Conservation (phyloP, 371 early-diverging fungal genomes). For the Scutellospora calospora region DNA sequence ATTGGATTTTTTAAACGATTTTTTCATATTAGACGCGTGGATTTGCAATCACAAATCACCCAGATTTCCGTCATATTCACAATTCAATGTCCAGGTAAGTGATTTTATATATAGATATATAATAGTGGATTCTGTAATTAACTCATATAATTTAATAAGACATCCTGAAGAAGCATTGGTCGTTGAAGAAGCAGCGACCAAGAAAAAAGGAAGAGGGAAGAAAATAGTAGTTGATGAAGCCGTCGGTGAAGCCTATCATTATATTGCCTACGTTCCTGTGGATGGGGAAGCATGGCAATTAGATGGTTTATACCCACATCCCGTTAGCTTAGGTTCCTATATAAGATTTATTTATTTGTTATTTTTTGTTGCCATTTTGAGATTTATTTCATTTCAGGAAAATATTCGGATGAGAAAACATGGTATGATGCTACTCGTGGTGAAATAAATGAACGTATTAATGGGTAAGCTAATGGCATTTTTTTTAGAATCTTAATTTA, state of each 20-base stretch:
- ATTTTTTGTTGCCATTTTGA: no score
- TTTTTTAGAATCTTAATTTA: not conserved
- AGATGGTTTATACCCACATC: constrained; percentile 31
- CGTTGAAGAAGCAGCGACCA: not conserved
- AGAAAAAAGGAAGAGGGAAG: not conserved
- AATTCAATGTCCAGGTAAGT: constrained; percentile 28
- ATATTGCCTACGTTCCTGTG: constrained; percentile 38
- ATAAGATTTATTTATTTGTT: not conserved
- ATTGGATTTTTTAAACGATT: not conserved
- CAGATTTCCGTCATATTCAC: constrained; percentile 23
- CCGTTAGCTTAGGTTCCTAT: not conserved
- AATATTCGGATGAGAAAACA: not conserved
- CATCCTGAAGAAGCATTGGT: constrained; percentile 27
- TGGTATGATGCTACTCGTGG: constrained; percentile 30
- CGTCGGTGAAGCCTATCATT: constrained; percentile 18
- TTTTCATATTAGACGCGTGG: constrained; percentile 6
- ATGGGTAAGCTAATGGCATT: not conserved
- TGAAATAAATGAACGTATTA: not conserved
- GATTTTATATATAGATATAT: not conserved
- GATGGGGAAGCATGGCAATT: constrained; percentile 33
- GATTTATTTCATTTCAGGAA: not conserved
- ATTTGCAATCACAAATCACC: constrained; percentile 29
- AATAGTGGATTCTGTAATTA: not conserved
- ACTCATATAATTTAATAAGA: not conserved
- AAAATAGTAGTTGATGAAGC: not conserved